These are phyloP conservation scores for Trifolium dubium DNA, from an alignment of 306 rosid species.

Conservation along the genomic window DNA sequence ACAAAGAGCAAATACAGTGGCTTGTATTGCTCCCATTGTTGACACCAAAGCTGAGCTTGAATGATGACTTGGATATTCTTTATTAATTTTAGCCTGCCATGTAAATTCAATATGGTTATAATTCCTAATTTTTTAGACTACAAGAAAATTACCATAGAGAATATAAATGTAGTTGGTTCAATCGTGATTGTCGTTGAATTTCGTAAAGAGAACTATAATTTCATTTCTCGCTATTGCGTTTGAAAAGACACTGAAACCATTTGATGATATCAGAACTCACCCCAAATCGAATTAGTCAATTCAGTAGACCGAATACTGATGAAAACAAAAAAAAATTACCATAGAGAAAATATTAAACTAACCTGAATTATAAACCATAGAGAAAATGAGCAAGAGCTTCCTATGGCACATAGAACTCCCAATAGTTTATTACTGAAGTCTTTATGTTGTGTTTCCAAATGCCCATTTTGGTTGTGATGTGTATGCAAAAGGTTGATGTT, in stretches of 20 bases:
- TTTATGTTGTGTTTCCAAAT: neutral
- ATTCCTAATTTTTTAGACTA: no score
- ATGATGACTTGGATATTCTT: constrained; percentile 43
- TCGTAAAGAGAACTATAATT: no score
- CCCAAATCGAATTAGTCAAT: no score
- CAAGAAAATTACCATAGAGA: no score
- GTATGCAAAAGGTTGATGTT: constrained; percentile 40
- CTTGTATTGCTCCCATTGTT: constrained; percentile 40
- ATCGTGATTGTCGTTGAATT: no score
- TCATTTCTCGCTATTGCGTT: no score
- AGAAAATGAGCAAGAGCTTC: neutral
- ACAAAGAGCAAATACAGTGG: constrained; percentile 33
- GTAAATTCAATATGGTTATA: no score
- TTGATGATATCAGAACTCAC: no score
- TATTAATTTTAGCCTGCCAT: constrained; percentile 49
- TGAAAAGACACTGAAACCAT: no score
- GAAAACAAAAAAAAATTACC: no score
- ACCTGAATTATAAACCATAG: neutral
- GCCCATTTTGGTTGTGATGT: neutral
- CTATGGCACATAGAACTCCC: neutral
- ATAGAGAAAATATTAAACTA: neutral
- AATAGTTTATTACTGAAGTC: neutral
- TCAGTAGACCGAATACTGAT: no score
- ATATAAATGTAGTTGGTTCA: no score
- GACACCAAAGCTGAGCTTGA: constrained; percentile 49